Evolutionary conservation across 2,329 filamentous ascomycete species (phyloP), one percentile per base, ranked within the genome.

Genomic region (Sporothrix pseudoabietina): DNA sequence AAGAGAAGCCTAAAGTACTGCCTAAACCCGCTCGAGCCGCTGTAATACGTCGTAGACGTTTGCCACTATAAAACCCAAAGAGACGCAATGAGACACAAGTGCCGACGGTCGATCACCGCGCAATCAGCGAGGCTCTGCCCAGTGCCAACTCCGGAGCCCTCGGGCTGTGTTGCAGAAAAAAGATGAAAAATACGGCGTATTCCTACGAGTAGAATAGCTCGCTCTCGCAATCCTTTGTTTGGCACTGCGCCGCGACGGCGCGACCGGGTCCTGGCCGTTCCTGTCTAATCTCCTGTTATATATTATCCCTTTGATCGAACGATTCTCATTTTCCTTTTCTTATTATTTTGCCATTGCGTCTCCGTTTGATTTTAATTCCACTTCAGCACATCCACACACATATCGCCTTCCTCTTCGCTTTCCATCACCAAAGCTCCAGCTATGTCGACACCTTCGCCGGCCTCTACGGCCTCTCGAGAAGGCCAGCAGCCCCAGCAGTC

Each of bases 361-460:
- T 4, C 44, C 61, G 44, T n/a, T 9, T 3, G 10, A 14, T 12
- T 63, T 19, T 9, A 14, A 55, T 26, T 55, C 22, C 52, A 26
- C 3, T 55, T 55, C 7, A 55, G 12, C 52, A 49, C 14, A 49
- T 49, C 44, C 44, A 49, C 12, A 35, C 30, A 19, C 55, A 35
- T 5, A 44, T 47, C 41, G n/a, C 59, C 19, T 9, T 9, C 35
- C 19, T 63, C 8, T 44, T 12, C 4, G 22, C 14, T 49, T 2
- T 41, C 19, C 26, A 35, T 61, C 39, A 39, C 22, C 65, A 35
- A 35, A 35, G 26, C 8, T 35, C 35, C 35, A 32, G 12, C 47
- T 35, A 76, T 75, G 52, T 71, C 73, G 35, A 69, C 73, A n/a
- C 70, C 72, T 19, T 47, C 66, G 0, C 9, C 71, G 61, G 54